A percentile compares a stretch with the other conserved stretches of the same genome.
phyloP scores from a whole-genome alignment of 768 basidiomycete species.

The Auricularia cornea region DNA sequence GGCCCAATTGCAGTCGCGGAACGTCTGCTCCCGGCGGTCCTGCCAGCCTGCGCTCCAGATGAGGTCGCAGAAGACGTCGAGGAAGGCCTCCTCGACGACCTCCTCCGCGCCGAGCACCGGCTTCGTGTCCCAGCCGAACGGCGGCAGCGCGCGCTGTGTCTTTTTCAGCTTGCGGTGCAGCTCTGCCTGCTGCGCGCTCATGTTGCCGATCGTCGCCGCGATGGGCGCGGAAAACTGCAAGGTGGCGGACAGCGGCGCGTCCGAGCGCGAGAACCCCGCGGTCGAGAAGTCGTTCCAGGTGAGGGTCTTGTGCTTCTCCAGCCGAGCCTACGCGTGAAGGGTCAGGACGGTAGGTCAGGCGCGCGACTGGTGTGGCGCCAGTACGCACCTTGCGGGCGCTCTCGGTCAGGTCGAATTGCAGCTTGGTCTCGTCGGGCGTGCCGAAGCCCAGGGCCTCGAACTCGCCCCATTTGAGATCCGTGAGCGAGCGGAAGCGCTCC shows the following conservation, averaged over 20 bases:
- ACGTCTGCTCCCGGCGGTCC: slow-evolving; percentile 72
- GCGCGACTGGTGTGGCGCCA: slow-evolving; percentile 10
- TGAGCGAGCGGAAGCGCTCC: slow-evolving; percentile 69
- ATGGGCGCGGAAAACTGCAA: slow-evolving; percentile 67
- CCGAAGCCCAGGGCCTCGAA: slow-evolving; percentile 83
- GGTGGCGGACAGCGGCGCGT: slow-evolving; percentile 67
- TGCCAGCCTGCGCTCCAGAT: slow-evolving; percentile 81
- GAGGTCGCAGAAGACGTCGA: slow-evolving; percentile 79
- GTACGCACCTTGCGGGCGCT: slow-evolving; percentile 57
- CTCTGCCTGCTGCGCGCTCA: slow-evolving; percentile 69
- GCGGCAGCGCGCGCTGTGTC: slow-evolving; percentile 57
- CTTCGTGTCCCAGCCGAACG: slow-evolving; percentile 90
- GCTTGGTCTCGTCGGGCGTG: slow-evolving; percentile 51
- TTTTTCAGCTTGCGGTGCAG: slow-evolving; percentile 77
- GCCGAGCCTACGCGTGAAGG: slow-evolving; percentile 41
- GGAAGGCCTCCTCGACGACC: slow-evolving; percentile 82
- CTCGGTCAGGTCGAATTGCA: slow-evolving; percentile 91
- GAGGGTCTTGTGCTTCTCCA: slow-evolving; percentile 73
- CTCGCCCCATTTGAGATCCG: slow-evolving; percentile 86
- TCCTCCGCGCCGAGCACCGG: slow-evolving; percentile 67
- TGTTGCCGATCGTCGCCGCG: slow-evolving; percentile 50
- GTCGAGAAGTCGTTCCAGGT: slow-evolving; percentile 87
- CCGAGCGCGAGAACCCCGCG: slow-evolving; percentile 72
- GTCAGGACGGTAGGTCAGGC: not conserved
- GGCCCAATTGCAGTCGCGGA: slow-evolving; percentile 88